These are phyloP conservation scores for Geotrichum candidum DNA, from an alignment of 1,139 yeast genomes.

Conservation along the genomic window DNA sequence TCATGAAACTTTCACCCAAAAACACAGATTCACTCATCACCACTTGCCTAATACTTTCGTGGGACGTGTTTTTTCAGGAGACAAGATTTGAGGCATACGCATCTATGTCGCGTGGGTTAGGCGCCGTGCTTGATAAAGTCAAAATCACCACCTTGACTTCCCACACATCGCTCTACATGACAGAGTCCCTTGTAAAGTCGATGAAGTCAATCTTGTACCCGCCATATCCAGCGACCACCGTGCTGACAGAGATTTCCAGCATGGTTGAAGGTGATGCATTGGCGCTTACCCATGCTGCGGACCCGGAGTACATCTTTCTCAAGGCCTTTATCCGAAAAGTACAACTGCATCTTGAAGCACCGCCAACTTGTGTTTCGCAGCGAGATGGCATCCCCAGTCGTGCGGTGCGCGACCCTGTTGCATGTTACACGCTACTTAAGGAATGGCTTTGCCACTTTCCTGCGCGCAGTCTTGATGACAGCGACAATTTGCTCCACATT, in stretches of 20 bases:
- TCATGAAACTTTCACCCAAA: conserved; percentile 22
- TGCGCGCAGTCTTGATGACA: conserved; percentile 11
- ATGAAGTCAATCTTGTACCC: conserved; percentile 37
- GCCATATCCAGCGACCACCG: conserved; percentile 24
- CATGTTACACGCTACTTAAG: conserved; percentile 26
- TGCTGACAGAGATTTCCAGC: not conserved
- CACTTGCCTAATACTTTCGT: conserved; percentile 30
- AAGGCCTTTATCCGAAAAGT: conserved; percentile 22
- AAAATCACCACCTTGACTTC: conserved; percentile 25
- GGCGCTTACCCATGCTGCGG: not conserved
- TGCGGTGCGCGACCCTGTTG: conserved; percentile 19
- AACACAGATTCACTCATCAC: conserved; percentile 29
- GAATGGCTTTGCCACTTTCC: conserved; percentile 32
- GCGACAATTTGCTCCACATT: conserved; percentile 23
- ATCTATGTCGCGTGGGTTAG: conserved; percentile 30
- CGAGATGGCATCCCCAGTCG: not conserved
- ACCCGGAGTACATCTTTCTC: conserved; percentile 23
- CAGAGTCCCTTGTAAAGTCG: conserved; percentile 30
- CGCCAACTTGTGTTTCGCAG: not conserved
- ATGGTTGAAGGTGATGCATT: not conserved
- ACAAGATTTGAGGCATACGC: conserved; percentile 28
- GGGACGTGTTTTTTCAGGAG: conserved; percentile 33
- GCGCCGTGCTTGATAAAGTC: conserved; percentile 30
- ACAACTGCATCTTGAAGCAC: conserved; percentile 19
- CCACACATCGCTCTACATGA: conserved; percentile 30